Percentiles rank a stretch among this genome's conserved stretches.
Conservation (phyloP, 768 basidiomycete species). For the Psilocybe azurescens region DNA sequence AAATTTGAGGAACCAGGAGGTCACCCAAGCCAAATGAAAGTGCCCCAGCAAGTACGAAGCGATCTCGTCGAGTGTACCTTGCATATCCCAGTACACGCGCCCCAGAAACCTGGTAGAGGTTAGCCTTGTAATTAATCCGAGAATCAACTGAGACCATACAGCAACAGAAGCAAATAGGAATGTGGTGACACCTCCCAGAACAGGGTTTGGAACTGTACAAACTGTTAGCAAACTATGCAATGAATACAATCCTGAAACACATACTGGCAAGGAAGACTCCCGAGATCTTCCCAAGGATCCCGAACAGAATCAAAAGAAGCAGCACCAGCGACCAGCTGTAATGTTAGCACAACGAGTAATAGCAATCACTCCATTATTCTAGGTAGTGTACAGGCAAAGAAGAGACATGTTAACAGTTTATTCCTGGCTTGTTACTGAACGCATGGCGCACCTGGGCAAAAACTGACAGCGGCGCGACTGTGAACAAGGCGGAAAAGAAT, state of each 20-base stretch:
- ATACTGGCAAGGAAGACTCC: slow-evolving; percentile 75
- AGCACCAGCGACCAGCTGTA: slow-evolving; percentile 80
- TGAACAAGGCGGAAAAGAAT: slow-evolving; percentile 78
- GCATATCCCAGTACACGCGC: slow-evolving; percentile 69
- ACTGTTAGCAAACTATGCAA: background rate
- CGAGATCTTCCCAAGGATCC: slow-evolving; percentile 78
- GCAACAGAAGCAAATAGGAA: slow-evolving; percentile 82
- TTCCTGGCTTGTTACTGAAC: background rate
- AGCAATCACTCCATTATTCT: slow-evolving; percentile 83
- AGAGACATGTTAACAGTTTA: background rate
- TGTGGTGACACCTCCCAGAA: slow-evolving; percentile 84
- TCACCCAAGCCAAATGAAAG: slow-evolving; percentile 73
- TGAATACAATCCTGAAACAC: background rate
- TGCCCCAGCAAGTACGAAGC: slow-evolving; percentile 72
- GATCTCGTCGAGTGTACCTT: slow-evolving; percentile 63
- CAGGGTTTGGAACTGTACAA: slow-evolving; percentile 64
- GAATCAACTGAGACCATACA: slow-evolving; percentile 26
- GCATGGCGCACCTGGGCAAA: slow-evolving; percentile 53
- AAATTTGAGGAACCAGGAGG: slow-evolving; percentile 65
- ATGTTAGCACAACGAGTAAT: slow-evolving; percentile 85
- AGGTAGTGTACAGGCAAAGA: background rate
- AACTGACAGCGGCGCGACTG: slow-evolving; percentile 77
- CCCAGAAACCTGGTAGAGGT: slow-evolving; percentile 47
- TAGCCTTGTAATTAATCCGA: background rate
- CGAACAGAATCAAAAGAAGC: slow-evolving; percentile 79